These are phyloP conservation scores for Medicago lupulina DNA, from an alignment of 306 rosid genomes.

Conservation along the genomic window DNA sequence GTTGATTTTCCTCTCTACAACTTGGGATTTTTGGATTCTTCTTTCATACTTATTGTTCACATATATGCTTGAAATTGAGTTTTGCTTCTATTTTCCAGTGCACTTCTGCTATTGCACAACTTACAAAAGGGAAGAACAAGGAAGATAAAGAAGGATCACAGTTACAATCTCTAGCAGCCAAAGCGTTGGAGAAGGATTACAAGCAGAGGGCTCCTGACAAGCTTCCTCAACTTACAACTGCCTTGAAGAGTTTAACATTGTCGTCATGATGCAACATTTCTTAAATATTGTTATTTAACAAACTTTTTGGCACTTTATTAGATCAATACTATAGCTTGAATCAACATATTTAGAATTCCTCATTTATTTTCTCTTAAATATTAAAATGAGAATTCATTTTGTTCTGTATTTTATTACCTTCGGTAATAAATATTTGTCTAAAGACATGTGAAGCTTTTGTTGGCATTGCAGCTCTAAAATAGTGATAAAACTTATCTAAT, in stretches of 20 bases:
- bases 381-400: slow-evolving; percentile 29
- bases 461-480: slow-evolving; percentile 27
- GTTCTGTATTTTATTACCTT: slow-evolving; percentile 30
- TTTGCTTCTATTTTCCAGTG: slow-evolving; percentile 60
- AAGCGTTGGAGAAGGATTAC: slow-evolving; percentile 89
- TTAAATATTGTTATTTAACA: slow-evolving; percentile 33
- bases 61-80: slow-evolving; percentile 41
- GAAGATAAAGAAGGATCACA: slow-evolving; percentile 90
- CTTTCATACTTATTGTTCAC: slow-evolving; percentile 9
- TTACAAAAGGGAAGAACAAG: slow-evolving; percentile 81
- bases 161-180: slow-evolving; percentile 79
- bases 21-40: slow-evolving; percentile 26
- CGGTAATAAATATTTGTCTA: slow-evolving; percentile 29
- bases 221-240: slow-evolving; percentile 82
- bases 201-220: slow-evolving; percentile 93
- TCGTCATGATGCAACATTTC: slow-evolving; percentile 61
- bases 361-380: slow-evolving; percentile 36
- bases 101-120: slow-evolving; percentile 83
- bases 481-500: slow-evolving; percentile 26
- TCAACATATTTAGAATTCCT: slow-evolving; percentile 41
- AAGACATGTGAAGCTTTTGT: slow-evolving; percentile 41
- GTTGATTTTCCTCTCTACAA: slow-evolving; percentile 25
- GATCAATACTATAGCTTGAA: slow-evolving; percentile 36
- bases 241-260: slow-evolving; percentile 72
- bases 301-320: slow-evolving; percentile 38